Base-by-base conservation (phyloP, 345 rosid genomes). In the Arabis alpina region DNA sequence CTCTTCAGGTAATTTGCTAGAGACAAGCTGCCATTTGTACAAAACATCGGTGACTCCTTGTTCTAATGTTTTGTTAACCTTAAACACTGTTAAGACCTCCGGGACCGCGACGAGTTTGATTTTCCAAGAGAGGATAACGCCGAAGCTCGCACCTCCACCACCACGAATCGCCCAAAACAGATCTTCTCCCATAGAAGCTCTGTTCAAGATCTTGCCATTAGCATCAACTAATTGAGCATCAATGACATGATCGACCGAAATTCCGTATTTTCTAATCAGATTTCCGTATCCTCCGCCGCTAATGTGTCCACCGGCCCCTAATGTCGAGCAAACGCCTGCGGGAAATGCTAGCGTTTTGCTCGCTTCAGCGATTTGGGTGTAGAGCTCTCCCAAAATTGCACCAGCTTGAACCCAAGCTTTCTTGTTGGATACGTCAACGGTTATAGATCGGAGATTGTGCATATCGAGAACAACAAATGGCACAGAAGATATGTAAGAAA, bases 151-250 rank as follows among this genome's bases (percentile, higher is more conserved):
- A 1, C 85, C 90, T 0, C 86, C 92, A 4, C 90, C 88, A 0
- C 90, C 92, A 0, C 81, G 67, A n/a, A 87, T 83, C 0, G 92
- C 92, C 89, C 85, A 87, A 34, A 85, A 85, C 0, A 85, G 28
- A 47, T 87, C 89, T 12, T 82, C 80, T 14, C 89, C 86, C 81
- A 80, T 82, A 9, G 80, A 61, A 4, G 76, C 12, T 24, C 87
- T 8, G 23, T 82, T 80, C 13, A 82, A 81, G 44, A 84, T 45
- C 13, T 70, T 75, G 1, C 93, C 90, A 9, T 69, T 65, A 0
- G 55, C 85, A 25, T 83, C 84, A 28, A 87, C 81, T 5, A 87
- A 39, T 11, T 36, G 71, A 25, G 93, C 93, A 45, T 87, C 88
- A 16, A 82, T 44, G 0, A 80, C 80, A 65, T 85, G 86, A 50